Evolutionary conservation across 2,329 filamentous ascomycete genomes (phyloP).

Genomic region (Penicillium aurantiogriseum): DNA sequence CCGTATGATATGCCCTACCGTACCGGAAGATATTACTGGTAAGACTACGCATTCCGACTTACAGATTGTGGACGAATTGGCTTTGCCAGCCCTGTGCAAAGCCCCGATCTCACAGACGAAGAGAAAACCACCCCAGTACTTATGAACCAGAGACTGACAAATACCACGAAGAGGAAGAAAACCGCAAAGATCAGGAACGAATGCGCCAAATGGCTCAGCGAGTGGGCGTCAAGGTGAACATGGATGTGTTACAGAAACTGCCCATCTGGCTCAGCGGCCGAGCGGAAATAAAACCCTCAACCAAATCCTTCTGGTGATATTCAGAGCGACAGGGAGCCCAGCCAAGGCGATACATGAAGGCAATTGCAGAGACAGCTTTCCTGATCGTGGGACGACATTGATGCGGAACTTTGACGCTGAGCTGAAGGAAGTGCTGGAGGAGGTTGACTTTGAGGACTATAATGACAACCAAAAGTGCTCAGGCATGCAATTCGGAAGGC

Average conservation of each 20-base stretch:
- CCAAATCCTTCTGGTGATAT: not conserved
- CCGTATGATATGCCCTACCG: not conserved
- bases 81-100: not conserved
- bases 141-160: not conserved
- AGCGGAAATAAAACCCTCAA: not conserved
- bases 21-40: not conserved
- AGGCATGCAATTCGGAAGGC: not conserved
- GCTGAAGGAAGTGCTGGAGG: not conserved
- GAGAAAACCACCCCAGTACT: not conserved
- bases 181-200: not conserved
- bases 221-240: not conserved
- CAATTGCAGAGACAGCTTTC: too few relatives aligned
- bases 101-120: too few relatives aligned
- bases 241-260: not conserved
- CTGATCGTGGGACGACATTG: not conserved
- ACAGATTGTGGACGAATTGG: not conserved
- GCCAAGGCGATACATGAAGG: fast-evolving
- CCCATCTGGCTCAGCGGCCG: not conserved
- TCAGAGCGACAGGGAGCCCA: too few relatives aligned
- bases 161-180: not conserved
- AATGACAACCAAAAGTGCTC: not conserved
- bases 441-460: not conserved
- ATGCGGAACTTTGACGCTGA: not conserved
- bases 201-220: not conserved
- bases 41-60: not conserved